Percentiles rank a stretch among this genome's conserved stretches.
Evolutionary conservation across 1,284 basidiomycete species (phyloP).

Genomic region (Termitomyces sp.): DNA sequence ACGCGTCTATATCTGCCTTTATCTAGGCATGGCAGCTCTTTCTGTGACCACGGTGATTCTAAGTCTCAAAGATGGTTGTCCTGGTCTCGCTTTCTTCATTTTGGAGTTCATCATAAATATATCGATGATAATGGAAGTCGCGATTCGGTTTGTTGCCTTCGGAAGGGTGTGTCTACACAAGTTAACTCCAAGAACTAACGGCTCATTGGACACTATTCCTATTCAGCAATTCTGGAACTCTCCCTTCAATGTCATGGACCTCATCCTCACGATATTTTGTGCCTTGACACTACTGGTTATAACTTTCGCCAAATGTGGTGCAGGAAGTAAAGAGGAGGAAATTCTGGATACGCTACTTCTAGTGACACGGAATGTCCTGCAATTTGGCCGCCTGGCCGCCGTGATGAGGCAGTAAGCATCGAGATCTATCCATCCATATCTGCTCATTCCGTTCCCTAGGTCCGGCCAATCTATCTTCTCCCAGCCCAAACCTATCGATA

Average conservation of each 20-base stretch:
- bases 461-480: constrained; percentile 93
- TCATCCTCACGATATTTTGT: constrained; percentile 83
- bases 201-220: not conserved
- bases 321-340: constrained; percentile 82
- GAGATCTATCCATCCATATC: not conserved
- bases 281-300: constrained; percentile 82
- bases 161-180: constrained; percentile 60
- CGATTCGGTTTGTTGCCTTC: constrained; percentile 83
- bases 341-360: constrained; percentile 86
- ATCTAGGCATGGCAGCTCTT: constrained; percentile 84
- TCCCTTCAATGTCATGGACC: constrained; percentile 83
- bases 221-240: constrained; percentile 93
- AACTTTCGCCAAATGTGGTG: constrained; percentile 74
- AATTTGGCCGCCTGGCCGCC: constrained; percentile 83
- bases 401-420: constrained; percentile 78
- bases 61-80: constrained; percentile 76
- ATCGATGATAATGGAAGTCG: constrained; percentile 90
- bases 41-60: constrained; percentile 90
- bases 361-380: constrained; percentile 85
- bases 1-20: constrained; percentile 76
- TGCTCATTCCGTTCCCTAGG: constrained; percentile 36
- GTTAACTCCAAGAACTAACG: not conserved
- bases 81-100: constrained; percentile 79
- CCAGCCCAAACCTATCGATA: constrained; percentile 87
- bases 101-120: constrained; percentile 88